Base-by-base conservation (phyloP, 2,329 filamentous ascomycete species). In the Pseudocercospora vitis region DNA sequence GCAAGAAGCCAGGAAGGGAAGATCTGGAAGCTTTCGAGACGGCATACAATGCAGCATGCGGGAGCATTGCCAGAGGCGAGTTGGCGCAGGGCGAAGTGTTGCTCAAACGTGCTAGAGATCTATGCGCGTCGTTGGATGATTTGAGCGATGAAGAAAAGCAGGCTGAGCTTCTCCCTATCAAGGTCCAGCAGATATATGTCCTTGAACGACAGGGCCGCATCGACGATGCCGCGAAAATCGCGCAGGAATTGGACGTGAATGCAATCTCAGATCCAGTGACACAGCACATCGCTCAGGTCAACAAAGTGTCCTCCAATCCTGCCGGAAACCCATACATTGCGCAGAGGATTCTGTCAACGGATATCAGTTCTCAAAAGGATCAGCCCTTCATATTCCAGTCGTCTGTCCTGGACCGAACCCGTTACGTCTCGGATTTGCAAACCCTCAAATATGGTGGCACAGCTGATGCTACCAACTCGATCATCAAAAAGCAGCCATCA, bases 1-100 rank as follows among this genome's bases (percentile, higher is more conserved):
- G 78, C 60, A 81, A 81, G 69, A 82, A 81, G 65, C 75, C 80
- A 7, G 73, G 73, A 5, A 74, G 79, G 54, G 82, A 85, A 56
- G 83, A 88, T 63, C 72, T 87, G 21, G 87, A 91, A 58, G 82
- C 85, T 1, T 94, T 94, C 63, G 89, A 94, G 74, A 85, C 87
- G 21, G 85, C 87, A 8, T 95, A 89, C 73, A 95, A 95, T 70
- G 81, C 83, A 19, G 89, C 88, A 7, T 92, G 88, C 68, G 79
- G 79, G 16, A 83, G 82, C 68, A 84, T 94, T 63, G 86, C 87
- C 11, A 78, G 82, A 42, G 86, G 84, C 6, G 85, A 88, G 62
- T 75, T 88, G 31, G 78, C 73, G 3, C 80, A 83, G 60, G 88
- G 83, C 1, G 78, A 83, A 18, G 74, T 86, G 19, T 76, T 91